phyloP scores from a whole-genome alignment of 2,329 filamentous ascomycete species.

The Fusarium napiforme region DNA sequence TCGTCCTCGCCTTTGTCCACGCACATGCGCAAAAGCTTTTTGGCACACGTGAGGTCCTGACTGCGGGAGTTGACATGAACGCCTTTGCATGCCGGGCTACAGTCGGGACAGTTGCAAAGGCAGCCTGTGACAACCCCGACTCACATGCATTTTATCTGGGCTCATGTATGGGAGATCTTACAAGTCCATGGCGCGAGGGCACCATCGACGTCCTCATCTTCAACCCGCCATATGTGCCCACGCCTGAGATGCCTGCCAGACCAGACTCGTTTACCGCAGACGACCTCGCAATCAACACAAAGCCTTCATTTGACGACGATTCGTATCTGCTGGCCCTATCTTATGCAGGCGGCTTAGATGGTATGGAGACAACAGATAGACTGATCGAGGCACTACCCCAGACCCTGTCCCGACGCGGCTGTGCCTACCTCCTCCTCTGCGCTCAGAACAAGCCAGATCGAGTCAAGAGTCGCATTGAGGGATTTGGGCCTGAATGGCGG shows the following conservation, averaged over 20 bases:
- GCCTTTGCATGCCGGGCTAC: constrained; percentile 83
- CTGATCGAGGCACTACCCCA: constrained; percentile 76
- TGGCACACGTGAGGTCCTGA: constrained; percentile 74
- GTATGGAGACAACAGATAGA: constrained; percentile 92
- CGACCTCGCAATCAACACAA: constrained; percentile 43
- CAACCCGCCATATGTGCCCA: constrained; percentile 97
- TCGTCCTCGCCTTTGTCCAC: constrained; percentile 89
- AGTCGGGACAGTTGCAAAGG: constrained; percentile 70
- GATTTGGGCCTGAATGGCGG: constrained; percentile 70
- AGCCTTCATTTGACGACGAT: constrained; percentile 76
- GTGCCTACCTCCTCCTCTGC: constrained; percentile 90
- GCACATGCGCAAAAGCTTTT: constrained; percentile 80
- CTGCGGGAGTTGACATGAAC: constrained; percentile 87
- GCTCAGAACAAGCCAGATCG: constrained; percentile 86
- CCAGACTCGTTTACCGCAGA: constrained; percentile 47
- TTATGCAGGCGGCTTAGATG: constrained; percentile 88
- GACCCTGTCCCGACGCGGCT: constrained; percentile 73
- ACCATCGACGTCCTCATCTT: constrained; percentile 87
- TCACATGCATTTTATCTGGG: constrained; percentile 69
- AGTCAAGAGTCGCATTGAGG: constrained; percentile 71
- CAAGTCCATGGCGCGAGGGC: constrained; percentile 65
- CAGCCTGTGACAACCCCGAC: constrained; percentile 47
- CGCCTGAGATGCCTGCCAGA: constrained; percentile 73
- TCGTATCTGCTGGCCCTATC: constrained; percentile 85
- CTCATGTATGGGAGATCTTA: constrained; percentile 76